Percentiles rank a stretch among this genome's conserved stretches.
Conservation (phyloP, 495 filamentous ascomycete genomes). For the Oidiodendron maius region DNA sequence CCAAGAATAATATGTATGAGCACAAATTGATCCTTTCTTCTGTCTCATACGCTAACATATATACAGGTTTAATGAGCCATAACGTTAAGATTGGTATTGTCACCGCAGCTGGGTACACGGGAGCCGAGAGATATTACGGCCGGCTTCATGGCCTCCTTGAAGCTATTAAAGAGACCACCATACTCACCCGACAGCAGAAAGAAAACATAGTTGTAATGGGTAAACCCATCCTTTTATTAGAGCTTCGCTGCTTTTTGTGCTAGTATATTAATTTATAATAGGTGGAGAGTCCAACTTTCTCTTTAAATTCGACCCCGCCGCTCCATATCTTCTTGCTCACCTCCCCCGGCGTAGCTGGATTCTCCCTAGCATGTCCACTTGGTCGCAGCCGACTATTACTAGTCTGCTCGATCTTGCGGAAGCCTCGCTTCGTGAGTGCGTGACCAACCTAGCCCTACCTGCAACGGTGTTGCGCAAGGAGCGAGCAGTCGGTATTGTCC, state of each 20-base stretch:
- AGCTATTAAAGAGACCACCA: constrained; percentile 58
- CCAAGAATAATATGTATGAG: constrained; percentile 54
- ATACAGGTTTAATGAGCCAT: constrained; percentile 42
- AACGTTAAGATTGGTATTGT: constrained; percentile 85
- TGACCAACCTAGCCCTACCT: constrained; percentile 66
- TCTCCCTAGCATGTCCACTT: constrained; percentile 79
- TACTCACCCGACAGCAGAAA: constrained; percentile 56
- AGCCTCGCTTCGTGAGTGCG: constrained; percentile 70
- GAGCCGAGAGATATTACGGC: constrained; percentile 73
- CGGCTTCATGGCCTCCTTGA: constrained; percentile 82
- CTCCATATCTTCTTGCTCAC: constrained; percentile 49
- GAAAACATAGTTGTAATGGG: constrained; percentile 84
- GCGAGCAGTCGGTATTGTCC: constrained; percentile 87
- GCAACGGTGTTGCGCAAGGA: constrained; percentile 83
- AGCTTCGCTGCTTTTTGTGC: neutral
- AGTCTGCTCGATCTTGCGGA: constrained; percentile 83
- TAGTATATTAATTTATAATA: neutral
- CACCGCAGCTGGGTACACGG: constrained; percentile 92
- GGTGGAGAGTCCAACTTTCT: constrained; percentile 75
- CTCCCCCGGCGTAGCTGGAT: constrained; percentile 72
- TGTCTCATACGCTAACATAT: neutral
- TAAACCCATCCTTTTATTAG: neutral
- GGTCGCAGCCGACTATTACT: constrained; percentile 73
- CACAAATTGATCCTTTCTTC: neutral
- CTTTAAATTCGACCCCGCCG: constrained; percentile 60